These are phyloP conservation scores for Neurospora tetraspora DNA, from an alignment of 495 filamentous ascomycete genomes.

Conservation along the genomic window DNA sequence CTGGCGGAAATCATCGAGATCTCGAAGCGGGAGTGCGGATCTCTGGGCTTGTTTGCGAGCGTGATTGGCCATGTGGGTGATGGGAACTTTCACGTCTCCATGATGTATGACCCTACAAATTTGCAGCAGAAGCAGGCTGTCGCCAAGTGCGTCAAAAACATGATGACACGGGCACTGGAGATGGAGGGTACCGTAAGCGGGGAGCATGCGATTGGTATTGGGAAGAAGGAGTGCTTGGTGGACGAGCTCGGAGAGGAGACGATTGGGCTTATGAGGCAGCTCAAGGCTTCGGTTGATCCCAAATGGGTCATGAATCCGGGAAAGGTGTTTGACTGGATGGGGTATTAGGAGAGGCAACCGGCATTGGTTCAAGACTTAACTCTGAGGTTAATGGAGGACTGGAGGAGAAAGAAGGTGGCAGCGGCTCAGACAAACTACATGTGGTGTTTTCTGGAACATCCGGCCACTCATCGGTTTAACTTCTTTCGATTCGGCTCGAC, in stretches of 20 bases:
- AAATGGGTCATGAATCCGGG: conserved; percentile 28
- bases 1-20: conserved; percentile 59
- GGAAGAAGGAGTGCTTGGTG: conserved; percentile 22
- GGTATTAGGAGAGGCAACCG: neutral
- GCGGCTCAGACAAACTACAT: neutral
- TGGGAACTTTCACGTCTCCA: conserved; percentile 27
- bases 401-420: neutral
- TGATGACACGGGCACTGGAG: conserved; percentile 25
- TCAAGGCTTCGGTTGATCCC: conserved; percentile 24
- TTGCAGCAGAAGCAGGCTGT: conserved; percentile 13
- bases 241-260: conserved; percentile 23
- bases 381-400: neutral
- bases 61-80: conserved; percentile 66
- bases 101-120: conserved; percentile 22
- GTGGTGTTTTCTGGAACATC: neutral
- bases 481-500: neutral
- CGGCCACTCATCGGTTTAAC: neutral
- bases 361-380: neutral
- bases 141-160: conserved; percentile 12
- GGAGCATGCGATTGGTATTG: conserved; percentile 28
- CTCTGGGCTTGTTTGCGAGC: conserved; percentile 55
- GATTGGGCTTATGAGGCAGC: conserved; percentile 20
- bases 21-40: conserved; percentile 51
- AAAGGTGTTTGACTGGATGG: conserved; percentile 23
- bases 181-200: conserved; percentile 30